Evolutionary conservation across 2,329 filamentous ascomycete species (phyloP).

Genomic region (Fusarium vanettenii): DNA sequence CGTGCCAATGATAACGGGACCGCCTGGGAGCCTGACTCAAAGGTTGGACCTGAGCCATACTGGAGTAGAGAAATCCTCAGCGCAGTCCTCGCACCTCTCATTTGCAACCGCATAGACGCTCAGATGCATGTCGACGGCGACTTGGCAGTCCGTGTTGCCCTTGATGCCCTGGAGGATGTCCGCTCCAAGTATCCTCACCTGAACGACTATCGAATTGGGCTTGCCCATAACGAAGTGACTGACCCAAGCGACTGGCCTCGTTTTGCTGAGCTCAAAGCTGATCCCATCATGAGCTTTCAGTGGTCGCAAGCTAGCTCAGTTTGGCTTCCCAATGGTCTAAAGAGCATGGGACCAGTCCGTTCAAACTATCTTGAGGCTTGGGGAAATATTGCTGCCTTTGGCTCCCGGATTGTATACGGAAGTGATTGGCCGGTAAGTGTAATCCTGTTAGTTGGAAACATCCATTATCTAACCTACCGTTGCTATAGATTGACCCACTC

Average conservation of each 20-base stretch:
- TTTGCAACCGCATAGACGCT: not conserved
- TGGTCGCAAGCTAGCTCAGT: not conserved
- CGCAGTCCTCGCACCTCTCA: not conserved
- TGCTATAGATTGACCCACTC: not conserved
- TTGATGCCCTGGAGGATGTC: not conserved
- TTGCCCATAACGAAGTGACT: not conserved
- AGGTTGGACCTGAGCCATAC: not conserved
- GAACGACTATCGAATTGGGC: not conserved
- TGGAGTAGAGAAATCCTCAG: not conserved
- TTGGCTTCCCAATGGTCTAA: not conserved
- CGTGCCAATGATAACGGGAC: not conserved
- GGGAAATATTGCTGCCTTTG: not conserved
- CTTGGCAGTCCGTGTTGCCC: not conserved
- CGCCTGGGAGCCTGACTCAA: not conserved
- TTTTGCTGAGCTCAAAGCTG: not conserved
- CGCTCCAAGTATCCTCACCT: not conserved
- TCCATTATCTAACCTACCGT: not conserved
- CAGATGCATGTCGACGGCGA: not conserved
- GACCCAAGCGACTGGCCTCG: not conserved
- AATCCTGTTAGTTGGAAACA: not conserved
- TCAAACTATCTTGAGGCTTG: not conserved
- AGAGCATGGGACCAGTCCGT: not conserved
- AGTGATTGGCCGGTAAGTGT: not conserved
- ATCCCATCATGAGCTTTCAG: not conserved
- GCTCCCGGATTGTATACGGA: not conserved